Evolutionary conservation across 108 stramenopile species (phyloP), one percentile per base, ranked within the genome.

Genomic region (Nitzschia sp.): DNA sequence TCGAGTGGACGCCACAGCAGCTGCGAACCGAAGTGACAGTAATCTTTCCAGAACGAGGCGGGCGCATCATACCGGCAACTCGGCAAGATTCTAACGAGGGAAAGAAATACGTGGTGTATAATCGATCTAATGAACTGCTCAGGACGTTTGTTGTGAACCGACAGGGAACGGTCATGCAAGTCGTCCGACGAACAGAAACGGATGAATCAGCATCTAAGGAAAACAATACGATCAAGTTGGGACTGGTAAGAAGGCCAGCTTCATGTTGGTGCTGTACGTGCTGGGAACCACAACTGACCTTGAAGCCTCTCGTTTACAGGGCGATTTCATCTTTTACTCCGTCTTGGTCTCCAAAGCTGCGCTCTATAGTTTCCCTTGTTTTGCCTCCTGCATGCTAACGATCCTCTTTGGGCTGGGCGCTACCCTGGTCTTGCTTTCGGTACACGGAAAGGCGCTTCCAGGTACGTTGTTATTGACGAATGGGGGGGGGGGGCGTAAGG

Each of bases 301-400:
- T 24, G 1, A 32, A 24, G 29, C 8, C 9, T 66, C 11, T 53
- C 2, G 18, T 25, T 6, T 45, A 18, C 38, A 62, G 61, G 97
- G 97, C 0, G 98, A 98, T 71, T 98, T 98, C 74, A 96, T 98
- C 17, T 98, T 98, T 59, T 98, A 98, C 72, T 87, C 85, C 51
- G 88, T 98, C 5, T 78, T 98, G 54, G 96, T 97, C 27, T 87
- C 95, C 57, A 91, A 94, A 66, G 98, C 98, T 31, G 94, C 96
- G 2, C 70, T 85, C 57, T 81, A 90, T 59, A 92, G 96, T 34
- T 97, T 98, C 74, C 82, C 96, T 27, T 82, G 96, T 36, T 96
- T 94, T 72, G 93, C 85, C 3, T 81, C 96, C 13, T 96, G 93
- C 62, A 85, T 93, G 36, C 55, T 97, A 28, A 88, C 84, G 1